Conservation (phyloP, 2,329 filamentous ascomycete genomes). For the Madurella fahalii region DNA sequence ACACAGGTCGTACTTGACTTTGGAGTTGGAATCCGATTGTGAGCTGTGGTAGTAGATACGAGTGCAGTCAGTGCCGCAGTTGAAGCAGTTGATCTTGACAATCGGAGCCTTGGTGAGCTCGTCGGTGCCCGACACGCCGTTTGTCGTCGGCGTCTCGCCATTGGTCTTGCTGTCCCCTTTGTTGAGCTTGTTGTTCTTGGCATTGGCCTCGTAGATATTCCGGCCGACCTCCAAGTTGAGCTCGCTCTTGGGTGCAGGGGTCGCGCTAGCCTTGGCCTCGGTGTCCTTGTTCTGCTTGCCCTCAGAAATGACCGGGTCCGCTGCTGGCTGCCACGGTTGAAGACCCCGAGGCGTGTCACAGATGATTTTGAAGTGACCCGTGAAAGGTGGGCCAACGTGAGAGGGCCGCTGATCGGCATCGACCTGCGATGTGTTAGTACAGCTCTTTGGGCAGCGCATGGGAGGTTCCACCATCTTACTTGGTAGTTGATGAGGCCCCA, state of each 20-base stretch:
- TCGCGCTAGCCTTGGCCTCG: slow-evolving; percentile 66
- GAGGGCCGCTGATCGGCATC: slow-evolving; percentile 93
- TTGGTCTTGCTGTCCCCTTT: slow-evolving; percentile 70
- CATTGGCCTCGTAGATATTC: slow-evolving; percentile 91
- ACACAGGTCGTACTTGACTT: slow-evolving; percentile 82
- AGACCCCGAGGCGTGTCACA: slow-evolving; percentile 93
- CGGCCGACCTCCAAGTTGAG: slow-evolving; percentile 89
- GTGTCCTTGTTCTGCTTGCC: slow-evolving; percentile 63
- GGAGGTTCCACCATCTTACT: slow-evolving; percentile 50
- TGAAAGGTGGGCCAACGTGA: slow-evolving; percentile 93
- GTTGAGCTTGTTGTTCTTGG: slow-evolving; percentile 69
- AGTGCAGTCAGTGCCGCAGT: slow-evolving; percentile 86
- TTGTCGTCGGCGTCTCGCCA: slow-evolving; percentile 64
- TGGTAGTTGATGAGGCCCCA: slow-evolving; percentile 99
- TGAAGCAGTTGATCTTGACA: slow-evolving; percentile 75
- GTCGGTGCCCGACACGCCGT: slow-evolving; percentile 58
- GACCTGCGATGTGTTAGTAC: slow-evolving; percentile 57
- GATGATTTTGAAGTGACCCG: slow-evolving; percentile 93
- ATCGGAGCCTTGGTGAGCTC: slow-evolving; percentile 63
- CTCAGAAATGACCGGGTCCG: slow-evolving; percentile 63
- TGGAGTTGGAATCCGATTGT: slow-evolving; percentile 54
- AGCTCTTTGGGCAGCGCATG: not conserved
- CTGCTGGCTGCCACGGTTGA: slow-evolving; percentile 89
- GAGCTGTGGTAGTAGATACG: slow-evolving; percentile 58
- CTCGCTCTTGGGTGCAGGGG: slow-evolving; percentile 67